These are phyloP conservation scores for Candida verbasci DNA, from an alignment of 805 yeast species.

Conservation along the genomic window DNA sequence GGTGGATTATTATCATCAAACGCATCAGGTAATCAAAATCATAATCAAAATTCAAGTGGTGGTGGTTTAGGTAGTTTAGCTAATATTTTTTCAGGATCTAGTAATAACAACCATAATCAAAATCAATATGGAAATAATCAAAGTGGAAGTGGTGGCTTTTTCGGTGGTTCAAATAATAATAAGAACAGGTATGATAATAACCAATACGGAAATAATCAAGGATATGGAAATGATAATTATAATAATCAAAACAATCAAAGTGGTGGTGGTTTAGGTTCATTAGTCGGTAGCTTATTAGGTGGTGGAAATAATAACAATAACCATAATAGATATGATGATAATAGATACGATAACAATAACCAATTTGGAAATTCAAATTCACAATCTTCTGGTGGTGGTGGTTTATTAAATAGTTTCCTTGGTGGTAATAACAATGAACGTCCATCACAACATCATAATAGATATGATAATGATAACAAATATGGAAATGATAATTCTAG, in stretches of 20 bases:
- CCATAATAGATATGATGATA: not conserved
- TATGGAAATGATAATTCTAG: conserved; percentile 4
- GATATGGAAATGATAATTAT: conserved; percentile 1
- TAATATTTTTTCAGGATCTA: conserved; percentile 8
- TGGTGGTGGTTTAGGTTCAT: conserved; percentile 7
- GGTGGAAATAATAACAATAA: conserved; percentile 7
- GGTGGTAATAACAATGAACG: conserved; percentile 1
- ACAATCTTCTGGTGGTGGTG: not conserved
- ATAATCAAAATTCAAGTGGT: conserved; percentile 1
- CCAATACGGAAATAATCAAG: conserved; percentile 2
- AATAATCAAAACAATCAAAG: not conserved
- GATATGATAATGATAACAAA: not conserved
- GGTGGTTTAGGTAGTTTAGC: conserved; percentile 8
- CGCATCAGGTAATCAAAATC: not conserved
- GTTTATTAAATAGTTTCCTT: conserved; percentile 1
- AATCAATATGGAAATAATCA: not conserved
- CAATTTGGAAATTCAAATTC: not conserved
- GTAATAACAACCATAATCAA: conserved; percentile 3
- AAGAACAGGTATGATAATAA: not conserved
- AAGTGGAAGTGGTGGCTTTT: too few species aligned
- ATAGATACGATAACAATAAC: not conserved
- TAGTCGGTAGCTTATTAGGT: conserved; percentile 8
- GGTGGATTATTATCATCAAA: conserved; percentile 5
- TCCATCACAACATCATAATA: not conserved
- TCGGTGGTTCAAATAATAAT: conserved; percentile 7